These are phyloP conservation scores for Otatea glauca DNA, from an alignment of 176 grass and related monocot genomes.

Conservation along the genomic window DNA sequence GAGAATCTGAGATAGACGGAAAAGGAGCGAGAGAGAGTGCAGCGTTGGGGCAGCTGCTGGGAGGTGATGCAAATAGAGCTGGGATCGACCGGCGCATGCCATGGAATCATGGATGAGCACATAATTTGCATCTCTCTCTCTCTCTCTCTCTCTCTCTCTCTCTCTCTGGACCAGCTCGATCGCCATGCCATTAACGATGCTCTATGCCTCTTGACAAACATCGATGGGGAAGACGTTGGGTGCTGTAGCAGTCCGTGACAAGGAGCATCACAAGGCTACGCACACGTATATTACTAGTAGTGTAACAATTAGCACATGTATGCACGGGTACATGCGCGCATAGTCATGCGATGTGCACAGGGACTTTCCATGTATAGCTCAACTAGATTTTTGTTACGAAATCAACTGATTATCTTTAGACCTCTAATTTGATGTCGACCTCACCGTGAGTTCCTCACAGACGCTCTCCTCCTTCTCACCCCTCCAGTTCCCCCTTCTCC, in stretches of 20 bases:
- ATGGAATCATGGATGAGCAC: slow-evolving; percentile 43
- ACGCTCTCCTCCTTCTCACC: not conserved
- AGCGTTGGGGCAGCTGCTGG: not conserved
- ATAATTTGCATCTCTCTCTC: not conserved
- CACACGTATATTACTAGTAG: not conserved
- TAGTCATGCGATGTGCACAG: no score
- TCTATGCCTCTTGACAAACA: not conserved
- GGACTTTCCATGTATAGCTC: no score
- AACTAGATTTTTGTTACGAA: no score
- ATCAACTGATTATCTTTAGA: no score
- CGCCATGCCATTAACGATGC: not conserved
- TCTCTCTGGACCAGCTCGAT: not conserved
- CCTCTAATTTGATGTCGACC: no score
- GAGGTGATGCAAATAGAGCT: slow-evolving; percentile 26
- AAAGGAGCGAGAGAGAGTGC: no score
- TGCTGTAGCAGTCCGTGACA: not conserved
- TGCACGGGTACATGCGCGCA: no score
- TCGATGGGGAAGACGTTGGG: not conserved
- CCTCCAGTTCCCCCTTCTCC: no score
- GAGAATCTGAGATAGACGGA: not conserved
- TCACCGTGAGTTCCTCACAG: no score
- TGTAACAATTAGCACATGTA: no score
- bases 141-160: not conserved
- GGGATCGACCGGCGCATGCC: slow-evolving; percentile 46
- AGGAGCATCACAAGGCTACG: not conserved